Evolutionary conservation across 805 yeast species (phyloP), one percentile per base, ranked within the genome.

Genomic region (Kodamaea fukazawae): DNA sequence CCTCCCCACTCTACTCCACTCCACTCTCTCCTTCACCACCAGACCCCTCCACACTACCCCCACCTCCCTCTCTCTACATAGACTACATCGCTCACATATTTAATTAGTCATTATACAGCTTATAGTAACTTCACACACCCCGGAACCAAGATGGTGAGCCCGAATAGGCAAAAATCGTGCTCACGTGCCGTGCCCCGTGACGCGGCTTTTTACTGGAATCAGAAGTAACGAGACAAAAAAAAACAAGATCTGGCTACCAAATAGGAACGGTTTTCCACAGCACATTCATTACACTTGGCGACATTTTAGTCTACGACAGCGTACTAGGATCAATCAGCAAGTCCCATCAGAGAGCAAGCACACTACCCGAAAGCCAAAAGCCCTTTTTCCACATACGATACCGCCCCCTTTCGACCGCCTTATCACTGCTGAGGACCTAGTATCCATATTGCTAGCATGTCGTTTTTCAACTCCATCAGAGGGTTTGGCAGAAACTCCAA

Each of bases 401-500:
- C 29, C 9, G 6, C 14, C 14, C 29, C 6, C 12, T 6, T 4
- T 6, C 29, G 7, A 11, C 6, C 12, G 12, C 12, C 5, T 27
- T 6, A n/a, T 7, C 29, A 4, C 14, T 11, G 6, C 29, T 27
- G 12, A 5, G 12, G 14, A n/a, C 9, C 29, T 27, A 11, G 12
- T 27, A 4, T 11, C 12, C 34, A 17, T 6, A 12, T 32, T 34
- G 6, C 30, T 16, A 23, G 15, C 26, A 71, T 71, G 77, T 71
- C 76, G 8, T 71, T 71, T 46, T 60, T 71, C 29, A 68, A 67
- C 48, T 68, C 75, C 27, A 70, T 72, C 34, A 54, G 76, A 51
- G 76, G 77, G 14, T 59, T 72, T 37, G 74, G 75, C 14, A 58
- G 75, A 48, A 61, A 65, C 44, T 64, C 74, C 25, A 70, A 72